These are phyloP conservation scores for Blumeria graminis DNA, from an alignment of 2,329 filamentous ascomycete genomes.

Conservation along the genomic window DNA sequence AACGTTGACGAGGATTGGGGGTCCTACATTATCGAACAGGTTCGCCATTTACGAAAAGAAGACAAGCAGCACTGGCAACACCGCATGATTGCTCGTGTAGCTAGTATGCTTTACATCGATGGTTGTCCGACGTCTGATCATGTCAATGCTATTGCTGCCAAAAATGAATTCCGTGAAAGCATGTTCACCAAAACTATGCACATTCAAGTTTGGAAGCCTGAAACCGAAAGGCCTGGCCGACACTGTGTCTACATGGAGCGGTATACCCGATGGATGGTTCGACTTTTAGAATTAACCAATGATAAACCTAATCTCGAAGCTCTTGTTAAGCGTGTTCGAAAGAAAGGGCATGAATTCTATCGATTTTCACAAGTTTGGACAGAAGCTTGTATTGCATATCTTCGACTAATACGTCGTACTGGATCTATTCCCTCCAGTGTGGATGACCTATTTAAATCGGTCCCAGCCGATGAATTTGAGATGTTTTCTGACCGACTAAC, in stretches of 20 bases:
- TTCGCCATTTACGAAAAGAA: constrained; percentile 17
- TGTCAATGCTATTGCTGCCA: constrained; percentile 27
- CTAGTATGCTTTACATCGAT: constrained; percentile 35
- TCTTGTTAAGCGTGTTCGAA: constrained; percentile 37
- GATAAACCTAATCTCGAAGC: constrained; percentile 39
- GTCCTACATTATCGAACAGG: constrained; percentile 26
- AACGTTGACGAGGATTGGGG: constrained; percentile 27
- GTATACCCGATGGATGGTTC: constrained; percentile 42
- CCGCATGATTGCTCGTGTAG: constrained; percentile 39
- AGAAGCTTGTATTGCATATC: constrained; percentile 12
- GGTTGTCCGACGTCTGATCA: constrained; percentile 19
- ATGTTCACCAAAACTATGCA: constrained; percentile 56
- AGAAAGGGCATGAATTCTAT: constrained; percentile 30
- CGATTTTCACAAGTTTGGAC: constrained; percentile 11
- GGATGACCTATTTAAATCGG: constrained; percentile 40
- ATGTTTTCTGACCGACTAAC: constrained; percentile 33
- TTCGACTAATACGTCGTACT: constrained; percentile 28
- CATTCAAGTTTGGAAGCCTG: constrained; percentile 50
- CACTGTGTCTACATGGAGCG: constrained; percentile 53
- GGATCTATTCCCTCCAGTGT: constrained; percentile 32
- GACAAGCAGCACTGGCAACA: constrained; percentile 60
- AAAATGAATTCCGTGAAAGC: constrained; percentile 39
- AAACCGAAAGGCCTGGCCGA: constrained; percentile 41
- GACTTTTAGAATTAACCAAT: constrained; percentile 32
- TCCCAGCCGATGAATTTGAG: constrained; percentile 41